These are phyloP conservation scores for Pyronema domesticum DNA, from an alignment of 495 filamentous ascomycete genomes.

Conservation along the genomic window DNA sequence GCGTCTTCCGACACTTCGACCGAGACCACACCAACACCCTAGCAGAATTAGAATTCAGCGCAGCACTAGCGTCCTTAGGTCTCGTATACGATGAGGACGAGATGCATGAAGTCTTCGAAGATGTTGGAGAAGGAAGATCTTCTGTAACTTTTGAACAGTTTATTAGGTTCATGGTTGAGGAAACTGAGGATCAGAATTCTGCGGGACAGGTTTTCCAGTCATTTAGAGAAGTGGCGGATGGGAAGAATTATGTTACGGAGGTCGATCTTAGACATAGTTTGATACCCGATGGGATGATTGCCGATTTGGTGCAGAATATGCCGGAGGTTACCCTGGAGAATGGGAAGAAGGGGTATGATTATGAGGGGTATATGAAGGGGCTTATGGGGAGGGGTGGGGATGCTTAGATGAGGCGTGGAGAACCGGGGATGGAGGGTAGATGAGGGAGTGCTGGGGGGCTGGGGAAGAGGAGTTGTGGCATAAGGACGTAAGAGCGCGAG, in stretches of 20 bases:
- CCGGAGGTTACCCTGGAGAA: slow-evolving; percentile 30
- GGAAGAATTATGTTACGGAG: slow-evolving; percentile 95
- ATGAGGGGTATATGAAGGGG: slow-evolving; percentile 24
- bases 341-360: slow-evolving; percentile 22
- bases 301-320: slow-evolving; percentile 74
- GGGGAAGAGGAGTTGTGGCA: no score
- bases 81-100: slow-evolving; percentile 89
- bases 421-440: no score
- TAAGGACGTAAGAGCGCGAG: no score
- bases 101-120: slow-evolving; percentile 80
- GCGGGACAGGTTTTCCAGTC: slow-evolving; percentile 95
- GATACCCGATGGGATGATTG: slow-evolving; percentile 88
- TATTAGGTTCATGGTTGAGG: slow-evolving; percentile 96
- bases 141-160: slow-evolving; percentile 95
- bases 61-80: slow-evolving; percentile 79
- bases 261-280: slow-evolving; percentile 86
- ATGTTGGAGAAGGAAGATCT: slow-evolving; percentile 53
- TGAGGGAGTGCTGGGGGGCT: no score
- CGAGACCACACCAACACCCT: slow-evolving; percentile 78
- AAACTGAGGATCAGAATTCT: slow-evolving; percentile 95
- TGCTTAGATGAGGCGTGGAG: no score
- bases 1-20: slow-evolving; percentile 93
- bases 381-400: slow-evolving; percentile 8
- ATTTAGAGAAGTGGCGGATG: slow-evolving; percentile 92
- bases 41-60: slow-evolving; percentile 88